phyloP scores from a whole-genome alignment of 306 rosid species.

The Aeschynomene evenia region DNA sequence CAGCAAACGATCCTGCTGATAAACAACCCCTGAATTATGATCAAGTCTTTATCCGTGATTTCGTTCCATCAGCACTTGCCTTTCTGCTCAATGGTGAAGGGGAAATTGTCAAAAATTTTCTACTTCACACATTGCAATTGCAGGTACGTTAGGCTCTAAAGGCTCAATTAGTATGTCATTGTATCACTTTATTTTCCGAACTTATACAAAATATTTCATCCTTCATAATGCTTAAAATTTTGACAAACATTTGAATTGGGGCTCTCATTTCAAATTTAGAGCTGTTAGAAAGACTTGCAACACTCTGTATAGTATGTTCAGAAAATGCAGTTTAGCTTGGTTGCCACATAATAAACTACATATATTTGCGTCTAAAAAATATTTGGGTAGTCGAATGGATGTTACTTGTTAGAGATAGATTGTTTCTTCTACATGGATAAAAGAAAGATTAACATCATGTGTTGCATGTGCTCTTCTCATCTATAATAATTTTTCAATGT shows the following conservation, averaged over 20 bases:
- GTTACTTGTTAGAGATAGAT: neutral
- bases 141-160: conserved; percentile 52
- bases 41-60: conserved; percentile 90
- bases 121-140: conserved; percentile 82
- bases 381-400: neutral
- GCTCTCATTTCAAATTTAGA: neutral
- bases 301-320: neutral
- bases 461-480: neutral
- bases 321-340: conserved; percentile 5
- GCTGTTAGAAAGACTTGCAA: neutral
- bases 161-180: conserved; percentile 23
- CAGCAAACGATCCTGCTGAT: conserved; percentile 75
- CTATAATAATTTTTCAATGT: conserved; percentile 1
- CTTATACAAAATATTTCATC: neutral
- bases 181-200: neutral
- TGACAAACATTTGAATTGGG: neutral
- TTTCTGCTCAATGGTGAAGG: conserved; percentile 85
- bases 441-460: neutral
- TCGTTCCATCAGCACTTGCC: conserved; percentile 83
- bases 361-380: neutral
- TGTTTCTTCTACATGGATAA: neutral
- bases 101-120: conserved; percentile 84
- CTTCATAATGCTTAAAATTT: neutral
- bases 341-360: neutral
- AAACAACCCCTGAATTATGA: conserved; percentile 77